Evolutionary conservation across 192 early-diverging fungal genomes (phyloP).

Genomic region (Backusella westeae): DNA sequence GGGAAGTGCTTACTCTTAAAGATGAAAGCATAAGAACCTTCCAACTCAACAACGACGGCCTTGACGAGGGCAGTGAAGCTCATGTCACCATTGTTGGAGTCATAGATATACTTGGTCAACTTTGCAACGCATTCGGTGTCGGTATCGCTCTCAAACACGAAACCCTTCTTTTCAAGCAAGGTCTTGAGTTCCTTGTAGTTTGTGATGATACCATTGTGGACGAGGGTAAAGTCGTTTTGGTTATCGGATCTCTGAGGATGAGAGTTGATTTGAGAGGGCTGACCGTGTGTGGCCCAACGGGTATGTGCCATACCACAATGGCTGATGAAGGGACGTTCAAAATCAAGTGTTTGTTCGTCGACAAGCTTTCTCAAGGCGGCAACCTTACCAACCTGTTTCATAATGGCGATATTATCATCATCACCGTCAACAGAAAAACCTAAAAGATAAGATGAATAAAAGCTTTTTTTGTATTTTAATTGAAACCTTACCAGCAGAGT

Average conservation of each 20-base stretch:
- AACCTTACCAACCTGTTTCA: slow-evolving; percentile 97
- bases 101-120: slow-evolving; percentile 96
- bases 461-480: not conserved
- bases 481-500: slow-evolving; percentile 78
- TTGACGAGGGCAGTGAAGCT: slow-evolving; percentile 92
- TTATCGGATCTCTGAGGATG: slow-evolving; percentile 96
- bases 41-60: slow-evolving; percentile 96
- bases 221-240: slow-evolving; percentile 89
- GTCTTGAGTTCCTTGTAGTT: slow-evolving; percentile 98
- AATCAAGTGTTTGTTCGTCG: slow-evolving; percentile 70
- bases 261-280: slow-evolving; percentile 89
- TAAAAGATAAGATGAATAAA: slow-evolving; percentile 19
- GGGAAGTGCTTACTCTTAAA: slow-evolving; percentile 95
- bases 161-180: slow-evolving; percentile 95
- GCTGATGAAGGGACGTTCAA: slow-evolving; percentile 75
- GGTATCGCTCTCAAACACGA: slow-evolving; percentile 93
- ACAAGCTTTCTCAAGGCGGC: slow-evolving; percentile 82
- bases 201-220: slow-evolving; percentile 99
- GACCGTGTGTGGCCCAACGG: slow-evolving; percentile 98
- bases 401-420: slow-evolving; percentile 64
- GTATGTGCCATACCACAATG: slow-evolving; percentile 98
- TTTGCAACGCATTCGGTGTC: slow-evolving; percentile 98
- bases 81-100: slow-evolving; percentile 79
- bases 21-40: slow-evolving; percentile 97
- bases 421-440: slow-evolving; percentile 95